Percentiles rank a stretch among this genome's conserved stretches.
These are phyloP conservation scores for Sapria himalayana DNA, from an alignment of 345 rosid species.

Conservation along the genomic window DNA sequence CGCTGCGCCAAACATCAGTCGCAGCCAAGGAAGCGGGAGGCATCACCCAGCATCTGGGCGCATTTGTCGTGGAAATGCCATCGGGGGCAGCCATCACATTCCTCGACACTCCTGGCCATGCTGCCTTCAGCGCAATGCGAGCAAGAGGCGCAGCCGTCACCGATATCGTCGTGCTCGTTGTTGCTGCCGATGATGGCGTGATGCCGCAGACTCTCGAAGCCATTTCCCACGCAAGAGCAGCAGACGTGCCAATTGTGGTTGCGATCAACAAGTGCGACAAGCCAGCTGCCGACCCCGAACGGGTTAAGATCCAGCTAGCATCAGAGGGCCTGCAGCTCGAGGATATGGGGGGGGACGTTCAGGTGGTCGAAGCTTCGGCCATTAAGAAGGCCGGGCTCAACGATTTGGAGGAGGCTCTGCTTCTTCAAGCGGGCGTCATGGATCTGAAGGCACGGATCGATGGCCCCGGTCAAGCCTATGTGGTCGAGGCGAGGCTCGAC, in stretches of 20 bases:
- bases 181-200: constrained; percentile 93
- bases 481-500: constrained; percentile 87
- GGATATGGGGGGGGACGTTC: constrained; percentile 86
- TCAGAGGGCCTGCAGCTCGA: constrained; percentile 68
- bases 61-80: constrained; percentile 70
- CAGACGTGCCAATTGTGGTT: constrained; percentile 78
- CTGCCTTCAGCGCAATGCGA: constrained; percentile 89
- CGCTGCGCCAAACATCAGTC: constrained; percentile 66
- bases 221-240: constrained; percentile 65
- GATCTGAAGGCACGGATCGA: constrained; percentile 64
- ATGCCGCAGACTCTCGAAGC: constrained; percentile 98
- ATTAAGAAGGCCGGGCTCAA: constrained; percentile 48
- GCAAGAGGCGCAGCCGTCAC: constrained; percentile 96
- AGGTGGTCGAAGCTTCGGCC: constrained; percentile 86
- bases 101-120: constrained; percentile 90
- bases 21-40: constrained; percentile 94
- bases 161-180: constrained; percentile 82
- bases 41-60: constrained; percentile 94
- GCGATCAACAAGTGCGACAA: constrained; percentile 87
- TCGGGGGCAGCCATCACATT: constrained; percentile 82
- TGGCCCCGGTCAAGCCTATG: constrained; percentile 92
- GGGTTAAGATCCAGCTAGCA: constrained; percentile 70
- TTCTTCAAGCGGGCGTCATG: constrained; percentile 88
- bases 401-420: constrained; percentile 68
- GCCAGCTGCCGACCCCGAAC: constrained; percentile 59